Evolutionary conservation across 2,329 filamentous ascomycete genomes (phyloP).

Genomic region (Arthrobotrys sphaeroides): DNA sequence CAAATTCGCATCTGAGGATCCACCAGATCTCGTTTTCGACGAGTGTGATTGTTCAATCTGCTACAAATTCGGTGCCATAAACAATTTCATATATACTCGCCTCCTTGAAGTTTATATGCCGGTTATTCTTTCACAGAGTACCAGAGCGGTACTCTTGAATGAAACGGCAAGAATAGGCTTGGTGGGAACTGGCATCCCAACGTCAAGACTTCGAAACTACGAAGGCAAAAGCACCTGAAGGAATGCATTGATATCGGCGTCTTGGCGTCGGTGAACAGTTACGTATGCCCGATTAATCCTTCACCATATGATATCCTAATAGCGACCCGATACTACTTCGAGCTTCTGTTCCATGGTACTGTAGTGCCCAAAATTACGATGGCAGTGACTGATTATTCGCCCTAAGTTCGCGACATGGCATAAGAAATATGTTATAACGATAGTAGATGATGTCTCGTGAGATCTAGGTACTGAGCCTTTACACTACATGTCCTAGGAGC

Average conservation of each 20-base stretch:
- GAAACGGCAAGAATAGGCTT: slow-evolving; percentile 51
- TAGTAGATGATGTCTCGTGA: too few relatives aligned
- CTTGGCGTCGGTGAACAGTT: too few relatives aligned
- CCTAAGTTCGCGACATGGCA: too few relatives aligned
- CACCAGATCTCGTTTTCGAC: slow-evolving; percentile 46
- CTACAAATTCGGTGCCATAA: slow-evolving; percentile 50
- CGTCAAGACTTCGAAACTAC: slow-evolving; percentile 52
- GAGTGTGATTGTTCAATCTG: slow-evolving; percentile 54
- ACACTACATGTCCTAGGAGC: too few relatives aligned
- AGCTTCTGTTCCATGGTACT: too few relatives aligned
- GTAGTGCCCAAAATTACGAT: too few relatives aligned
- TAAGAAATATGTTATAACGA: too few relatives aligned
- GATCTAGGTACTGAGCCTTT: too few relatives aligned
- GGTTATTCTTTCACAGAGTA: slow-evolving; percentile 28
- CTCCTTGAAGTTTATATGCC: slow-evolving; percentile 5
- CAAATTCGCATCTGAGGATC: slow-evolving; percentile 47
- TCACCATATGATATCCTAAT: too few relatives aligned
- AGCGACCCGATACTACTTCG: too few relatives aligned
- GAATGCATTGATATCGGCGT: slow-evolving; percentile 49
- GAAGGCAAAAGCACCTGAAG: slow-evolving; percentile 48
- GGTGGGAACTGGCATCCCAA: slow-evolving; percentile 48
- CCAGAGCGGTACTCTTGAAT: background rate
- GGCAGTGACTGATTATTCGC: too few relatives aligned
- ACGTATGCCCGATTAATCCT: too few relatives aligned
- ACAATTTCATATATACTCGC: slow-evolving; percentile 31